A percentile compares a stretch with the other conserved stretches of the same genome.
These are phyloP conservation scores for Phytopythium cucurbitacearum DNA, from an alignment of 352 stramenopile species.

Conservation along the genomic window DNA sequence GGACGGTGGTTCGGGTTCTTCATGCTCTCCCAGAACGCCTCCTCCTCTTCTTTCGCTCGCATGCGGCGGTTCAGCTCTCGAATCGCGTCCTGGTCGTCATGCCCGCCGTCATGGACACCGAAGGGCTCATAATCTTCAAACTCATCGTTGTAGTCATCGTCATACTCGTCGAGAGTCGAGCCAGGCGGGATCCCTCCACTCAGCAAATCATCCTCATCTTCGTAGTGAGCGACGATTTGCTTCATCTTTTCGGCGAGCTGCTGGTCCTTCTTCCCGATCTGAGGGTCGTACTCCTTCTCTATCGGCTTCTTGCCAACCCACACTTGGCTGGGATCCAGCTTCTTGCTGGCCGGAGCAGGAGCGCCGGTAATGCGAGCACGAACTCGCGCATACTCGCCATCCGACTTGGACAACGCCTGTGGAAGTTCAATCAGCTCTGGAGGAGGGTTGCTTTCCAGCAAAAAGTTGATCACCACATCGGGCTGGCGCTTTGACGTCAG, in stretches of 20 bases:
- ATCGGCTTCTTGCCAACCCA: slow-evolving; percentile 65
- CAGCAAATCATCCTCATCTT: slow-evolving; percentile 34
- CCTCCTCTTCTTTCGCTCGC: slow-evolving; percentile 49
- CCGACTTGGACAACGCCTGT: slow-evolving; percentile 22
- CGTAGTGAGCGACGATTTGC: slow-evolving; percentile 42
- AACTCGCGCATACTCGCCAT: slow-evolving; percentile 20
- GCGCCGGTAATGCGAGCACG: slow-evolving; percentile 22
- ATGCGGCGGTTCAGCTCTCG: slow-evolving; percentile 49
- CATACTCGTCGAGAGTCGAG: slow-evolving; percentile 47
- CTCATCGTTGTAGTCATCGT: slow-evolving; percentile 87
- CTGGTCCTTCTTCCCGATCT: slow-evolving; percentile 42
- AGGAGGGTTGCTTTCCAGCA: slow-evolving; percentile 48
- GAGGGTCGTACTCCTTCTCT: slow-evolving; percentile 56
- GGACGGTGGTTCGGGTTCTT: slow-evolving; percentile 45
- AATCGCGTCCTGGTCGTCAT: slow-evolving; percentile 49
- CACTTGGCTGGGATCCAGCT: slow-evolving; percentile 41
- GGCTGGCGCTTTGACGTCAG: slow-evolving; percentile 36
- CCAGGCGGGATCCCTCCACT: slow-evolving; percentile 4
- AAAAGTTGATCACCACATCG: slow-evolving; percentile 53
- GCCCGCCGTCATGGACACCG: slow-evolving; percentile 38
- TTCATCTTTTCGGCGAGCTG: slow-evolving; percentile 51
- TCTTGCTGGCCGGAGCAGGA: slow-evolving; percentile 16
- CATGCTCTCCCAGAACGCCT: slow-evolving; percentile 70
- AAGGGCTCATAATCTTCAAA: slow-evolving; percentile 79
- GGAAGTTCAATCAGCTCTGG: slow-evolving; percentile 26